A percentile compares a stretch with the other conserved stretches of the same genome.
Conservation (phyloP, 495 filamentous ascomycete species). For the Penicillium goetzii region DNA sequence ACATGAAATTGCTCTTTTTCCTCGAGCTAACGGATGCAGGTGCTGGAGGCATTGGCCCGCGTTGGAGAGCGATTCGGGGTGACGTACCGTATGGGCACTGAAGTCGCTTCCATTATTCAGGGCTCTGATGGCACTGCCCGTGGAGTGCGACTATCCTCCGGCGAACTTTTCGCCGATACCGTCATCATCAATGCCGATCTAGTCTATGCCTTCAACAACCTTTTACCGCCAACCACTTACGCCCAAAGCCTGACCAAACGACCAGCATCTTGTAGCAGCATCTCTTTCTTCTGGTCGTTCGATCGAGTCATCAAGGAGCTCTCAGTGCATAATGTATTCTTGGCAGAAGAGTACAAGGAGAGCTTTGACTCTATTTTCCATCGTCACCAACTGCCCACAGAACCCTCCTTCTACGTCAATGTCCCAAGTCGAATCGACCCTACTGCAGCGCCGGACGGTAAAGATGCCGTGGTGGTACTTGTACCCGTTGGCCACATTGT, state of each 20-base stretch:
- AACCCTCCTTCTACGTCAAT: conserved; percentile 75
- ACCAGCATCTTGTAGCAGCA: conserved; percentile 65
- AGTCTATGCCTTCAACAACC: conserved; percentile 69
- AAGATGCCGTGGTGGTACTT: conserved; percentile 65
- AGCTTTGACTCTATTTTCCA: conserved; percentile 75
- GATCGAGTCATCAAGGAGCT: conserved; percentile 58
- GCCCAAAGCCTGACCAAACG: conserved; percentile 51
- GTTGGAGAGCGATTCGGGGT: conserved; percentile 61
- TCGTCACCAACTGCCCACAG: conserved; percentile 59
- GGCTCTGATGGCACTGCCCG: conserved; percentile 48
- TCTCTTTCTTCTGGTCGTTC: conserved; percentile 76
- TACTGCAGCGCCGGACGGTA: conserved; percentile 62
- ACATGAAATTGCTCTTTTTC: neutral
- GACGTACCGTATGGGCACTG: conserved; percentile 56
- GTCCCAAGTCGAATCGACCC: conserved; percentile 68
- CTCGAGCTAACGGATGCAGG: conserved; percentile 23
- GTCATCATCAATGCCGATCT: conserved; percentile 71
- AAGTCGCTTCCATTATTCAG: conserved; percentile 54
- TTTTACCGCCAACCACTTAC: conserved; percentile 55
- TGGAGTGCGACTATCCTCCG: conserved; percentile 57
- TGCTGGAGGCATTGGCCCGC: conserved; percentile 58
- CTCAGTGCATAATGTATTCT: conserved; percentile 73
- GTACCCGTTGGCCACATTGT: conserved; percentile 67
- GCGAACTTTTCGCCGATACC: conserved; percentile 61
- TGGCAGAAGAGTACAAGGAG: conserved; percentile 68